Base-by-base conservation (phyloP, 2,329 filamentous ascomycete species). In the Hypoxylon sp. region DNA sequence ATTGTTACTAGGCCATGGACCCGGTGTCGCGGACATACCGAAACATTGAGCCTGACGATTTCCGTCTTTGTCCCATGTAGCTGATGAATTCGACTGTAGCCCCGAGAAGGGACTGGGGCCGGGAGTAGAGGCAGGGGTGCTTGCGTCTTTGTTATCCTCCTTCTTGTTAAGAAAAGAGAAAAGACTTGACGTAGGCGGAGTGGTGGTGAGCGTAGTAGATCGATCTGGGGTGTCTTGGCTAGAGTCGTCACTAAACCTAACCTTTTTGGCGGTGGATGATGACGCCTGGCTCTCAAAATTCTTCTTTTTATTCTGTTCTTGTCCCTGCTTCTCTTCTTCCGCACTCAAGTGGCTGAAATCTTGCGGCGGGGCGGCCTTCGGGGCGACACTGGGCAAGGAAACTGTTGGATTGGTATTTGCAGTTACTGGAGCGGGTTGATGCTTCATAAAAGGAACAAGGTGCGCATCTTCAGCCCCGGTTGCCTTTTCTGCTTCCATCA, bases 101-200 rank as follows among this genome's bases (percentile, higher is more conserved):
- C 48, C 40, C 32, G 57, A 46, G 43, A 57, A 45, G 36, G 26
- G 11, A n/a, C 11, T 47, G 26, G 44, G 30, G 6, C 17, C 40
- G 2, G 30, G 12, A 12, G 42, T 5, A 35, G 23, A 15, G 1
- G 38, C 6, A 11, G 38, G 3, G 7, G 35, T 20, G 13, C 35
- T 7, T 25, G 41, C 7, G 4, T 37, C 48, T 40, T 57, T 53
- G 30, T 23, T 34, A 4, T 23, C 31, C 23, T 17, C 41, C n/a
- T 57, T 55, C 5, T 54, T 49, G 15, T 42, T 47, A 9, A 50
- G 38, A 26, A 53, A 60, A 23, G 30, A 15, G 23, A 61, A 61
- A 8, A 55, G n/a, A 9, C 34, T 32, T 8, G 59, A 16, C 5
- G 42, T 25, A 8, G 49, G 3, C 6, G 7, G 9, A 9, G 15